Evolutionary conservation across 2,329 filamentous ascomycete genomes (phyloP).

Genomic region (Hypoxylon rubiginosum): DNA sequence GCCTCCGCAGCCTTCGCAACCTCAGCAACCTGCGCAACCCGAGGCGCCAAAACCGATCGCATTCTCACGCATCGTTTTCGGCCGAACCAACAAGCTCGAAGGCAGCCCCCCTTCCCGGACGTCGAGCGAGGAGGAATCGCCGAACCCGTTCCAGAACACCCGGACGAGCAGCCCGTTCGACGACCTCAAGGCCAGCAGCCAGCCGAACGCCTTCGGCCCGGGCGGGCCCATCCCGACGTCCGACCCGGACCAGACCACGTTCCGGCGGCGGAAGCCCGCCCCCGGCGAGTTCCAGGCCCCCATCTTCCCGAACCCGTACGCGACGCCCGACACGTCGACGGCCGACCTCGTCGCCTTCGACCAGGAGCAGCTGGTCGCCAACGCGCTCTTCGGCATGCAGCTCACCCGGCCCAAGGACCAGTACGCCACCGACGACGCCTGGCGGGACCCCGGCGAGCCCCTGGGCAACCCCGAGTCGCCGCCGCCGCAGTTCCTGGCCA

Average conservation of each 20-base stretch:
- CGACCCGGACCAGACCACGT: background rate
- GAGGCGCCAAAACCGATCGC: background rate
- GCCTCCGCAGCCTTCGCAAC: background rate
- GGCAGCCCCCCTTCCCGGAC: background rate
- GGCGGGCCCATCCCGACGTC: background rate
- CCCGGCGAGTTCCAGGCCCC: background rate
- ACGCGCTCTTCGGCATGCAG: too few species aligned
- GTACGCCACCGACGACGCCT: background rate
- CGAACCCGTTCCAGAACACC: background rate
- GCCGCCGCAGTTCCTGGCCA: too few species aligned
- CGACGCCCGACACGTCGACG: conserved; percentile 22
- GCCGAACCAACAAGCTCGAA: background rate
- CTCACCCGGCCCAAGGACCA: too few species aligned
- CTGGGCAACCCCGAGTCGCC: too few species aligned
- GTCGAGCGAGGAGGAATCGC: background rate
- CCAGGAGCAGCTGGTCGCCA: background rate
- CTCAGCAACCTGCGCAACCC: background rate
- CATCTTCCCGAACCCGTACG: conserved; percentile 35
- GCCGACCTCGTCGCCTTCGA: conserved; percentile 15
- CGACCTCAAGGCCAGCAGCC: background rate
- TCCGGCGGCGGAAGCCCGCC: background rate
- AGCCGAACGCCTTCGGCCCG: background rate
- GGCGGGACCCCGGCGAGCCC: background rate
- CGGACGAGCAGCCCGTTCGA: background rate
- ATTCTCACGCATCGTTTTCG: background rate